Evolutionary conservation across 2,329 filamentous ascomycete genomes (phyloP), one percentile per base, ranked within the genome.

Genomic region (Fonsecaea pedrosoi): DNA sequence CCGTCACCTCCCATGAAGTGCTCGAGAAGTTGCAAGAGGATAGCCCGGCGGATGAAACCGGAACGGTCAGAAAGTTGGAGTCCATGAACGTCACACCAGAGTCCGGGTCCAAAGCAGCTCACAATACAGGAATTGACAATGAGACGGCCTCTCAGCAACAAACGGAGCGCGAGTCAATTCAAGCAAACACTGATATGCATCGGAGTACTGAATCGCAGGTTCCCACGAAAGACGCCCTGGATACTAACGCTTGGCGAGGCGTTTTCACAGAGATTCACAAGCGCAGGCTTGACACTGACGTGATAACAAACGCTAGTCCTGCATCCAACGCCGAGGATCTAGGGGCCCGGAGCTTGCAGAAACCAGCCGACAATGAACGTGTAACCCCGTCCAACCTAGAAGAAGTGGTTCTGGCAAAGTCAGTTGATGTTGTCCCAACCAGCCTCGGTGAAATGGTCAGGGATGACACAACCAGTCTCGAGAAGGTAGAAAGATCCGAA

Each of bases 201-300:
- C 34, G n/a, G 12, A 32, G 40, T 25, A 15, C 7, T 9, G 18
- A 38, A 10, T 21, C 42, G 12, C n/a, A 61, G 15, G 18, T 18
- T 8, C 18, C 48, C 13, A n/a, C 4, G 18, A 32, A 54, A 53
- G 18, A 9, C 30, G 8, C 15, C 7, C 10, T 32, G 18, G 48
- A 32, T 54, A 32, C n/a, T n/a, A 35, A 37, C 10, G 59, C 34
- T 37, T 59, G 55, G 45, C 35, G 42, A 42, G 61, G 45, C 54
- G 57, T 65, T 13, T 63, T 56, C 53, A 18, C 59, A 5, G 59
- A 54, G 32, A 50, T 61, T 13, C 59, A 42, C 10, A 42, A 54
- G n/a, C 59, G 59, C 7, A 53, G n/a, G 12, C 12, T 50, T 50
- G 45, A 50, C 45, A 18, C 45, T 50, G 45, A 30, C 4, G 15